Conservation (phyloP, 768 basidiomycete species). For the Hygrocybe punicea region DNA sequence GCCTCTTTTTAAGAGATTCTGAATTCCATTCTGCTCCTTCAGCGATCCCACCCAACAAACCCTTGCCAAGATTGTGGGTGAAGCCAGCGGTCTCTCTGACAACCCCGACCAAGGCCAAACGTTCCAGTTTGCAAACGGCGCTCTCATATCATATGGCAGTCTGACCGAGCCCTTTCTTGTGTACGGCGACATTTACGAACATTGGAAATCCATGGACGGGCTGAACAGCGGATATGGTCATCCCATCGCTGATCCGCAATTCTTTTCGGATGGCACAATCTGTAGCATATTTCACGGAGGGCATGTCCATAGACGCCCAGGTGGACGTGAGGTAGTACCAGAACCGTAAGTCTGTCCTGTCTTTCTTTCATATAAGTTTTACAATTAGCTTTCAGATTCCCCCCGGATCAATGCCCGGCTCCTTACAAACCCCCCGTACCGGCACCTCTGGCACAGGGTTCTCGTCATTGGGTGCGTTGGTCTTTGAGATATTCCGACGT, state of each 20-base stretch:
- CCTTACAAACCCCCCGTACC: not conserved
- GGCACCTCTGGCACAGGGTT: not conserved
- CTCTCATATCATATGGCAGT: not conserved
- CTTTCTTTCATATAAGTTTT: not conserved
- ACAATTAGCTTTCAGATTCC: not conserved
- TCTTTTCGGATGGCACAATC: not conserved
- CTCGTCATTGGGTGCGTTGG: not conserved
- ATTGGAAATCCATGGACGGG: not conserved
- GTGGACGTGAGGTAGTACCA: not conserved
- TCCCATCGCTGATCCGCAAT: constrained; percentile 5
- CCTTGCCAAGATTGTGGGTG: not conserved
- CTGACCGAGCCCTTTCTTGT: not conserved
- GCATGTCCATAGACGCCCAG: constrained; percentile 1
- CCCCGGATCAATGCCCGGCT: not conserved
- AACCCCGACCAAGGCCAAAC: constrained; percentile 3
- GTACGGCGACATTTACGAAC: constrained; percentile 2
- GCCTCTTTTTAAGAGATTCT: not conserved
- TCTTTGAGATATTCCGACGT: not conserved
- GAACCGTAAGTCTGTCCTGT: not conserved
- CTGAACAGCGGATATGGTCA: not conserved
- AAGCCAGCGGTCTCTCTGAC: not conserved
- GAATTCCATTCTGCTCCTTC: not conserved
- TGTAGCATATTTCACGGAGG: constrained; percentile 3
- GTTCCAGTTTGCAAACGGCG: not conserved
- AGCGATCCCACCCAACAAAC: constrained; percentile 4